phyloP scores from a whole-genome alignment of 1,284 basidiomycete species.

The Pyrrhoderma lamaoense region DNA sequence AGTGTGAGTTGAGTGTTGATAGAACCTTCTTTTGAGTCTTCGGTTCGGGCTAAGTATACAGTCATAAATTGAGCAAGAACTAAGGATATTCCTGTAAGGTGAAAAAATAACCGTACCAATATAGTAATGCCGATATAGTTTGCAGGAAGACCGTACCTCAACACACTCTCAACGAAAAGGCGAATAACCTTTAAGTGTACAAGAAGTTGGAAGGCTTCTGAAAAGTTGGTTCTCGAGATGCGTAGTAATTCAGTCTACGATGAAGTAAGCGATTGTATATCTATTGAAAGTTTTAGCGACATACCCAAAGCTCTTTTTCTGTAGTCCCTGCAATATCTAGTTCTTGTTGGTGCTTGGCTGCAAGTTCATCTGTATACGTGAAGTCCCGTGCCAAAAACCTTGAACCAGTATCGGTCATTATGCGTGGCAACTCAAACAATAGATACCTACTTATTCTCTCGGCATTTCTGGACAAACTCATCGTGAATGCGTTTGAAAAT shows the following conservation, averaged over 20 bases:
- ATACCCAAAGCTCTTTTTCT: constrained; percentile 97
- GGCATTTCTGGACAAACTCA: constrained; percentile 89
- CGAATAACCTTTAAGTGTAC: constrained; percentile 91
- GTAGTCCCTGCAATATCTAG: constrained; percentile 74
- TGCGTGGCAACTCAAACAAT: not conserved
- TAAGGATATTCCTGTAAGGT: too few relatives aligned
- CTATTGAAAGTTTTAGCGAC: constrained; percentile 6
- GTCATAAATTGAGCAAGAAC: not conserved
- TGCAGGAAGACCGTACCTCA: constrained; percentile 92
- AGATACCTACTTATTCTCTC: constrained; percentile 79
- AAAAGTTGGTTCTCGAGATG: constrained; percentile 91
- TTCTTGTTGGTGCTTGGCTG: constrained; percentile 81
- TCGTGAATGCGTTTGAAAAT: constrained; percentile 90
- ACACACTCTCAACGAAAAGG: constrained; percentile 90
- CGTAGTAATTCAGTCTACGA: constrained; percentile 87
- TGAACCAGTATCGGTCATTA: constrained; percentile 6
- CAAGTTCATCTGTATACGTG: constrained; percentile 79
- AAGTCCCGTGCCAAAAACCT: constrained; percentile 94
- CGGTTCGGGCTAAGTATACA: constrained; percentile 67
- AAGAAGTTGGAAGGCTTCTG: constrained; percentile 91
- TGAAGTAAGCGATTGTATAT: not conserved
- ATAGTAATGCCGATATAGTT: constrained; percentile 81
- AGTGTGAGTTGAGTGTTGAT: constrained; percentile 66
- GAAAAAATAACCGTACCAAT: constrained; percentile 47
- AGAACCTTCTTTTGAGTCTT: constrained; percentile 81